A percentile compares a stretch with the other conserved stretches of the same genome.
phyloP scores from a whole-genome alignment of 805 yeast genomes.

The Metschnikowia picachoensis region DNA sequence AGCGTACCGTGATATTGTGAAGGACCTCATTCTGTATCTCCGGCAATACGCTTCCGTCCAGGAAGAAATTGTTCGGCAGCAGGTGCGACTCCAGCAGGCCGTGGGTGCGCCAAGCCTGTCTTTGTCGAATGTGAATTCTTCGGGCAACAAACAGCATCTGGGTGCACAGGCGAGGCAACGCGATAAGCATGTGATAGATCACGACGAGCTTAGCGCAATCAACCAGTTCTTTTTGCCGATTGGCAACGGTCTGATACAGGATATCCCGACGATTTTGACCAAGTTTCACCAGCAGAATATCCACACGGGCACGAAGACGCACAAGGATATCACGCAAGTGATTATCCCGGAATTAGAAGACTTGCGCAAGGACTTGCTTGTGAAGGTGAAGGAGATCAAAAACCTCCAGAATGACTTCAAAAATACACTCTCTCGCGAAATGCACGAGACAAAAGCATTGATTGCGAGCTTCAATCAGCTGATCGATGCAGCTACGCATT shows the following conservation, averaged over 20 bases:
- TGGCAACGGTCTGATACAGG: slow-evolving; percentile 80
- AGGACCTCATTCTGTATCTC: slow-evolving; percentile 69
- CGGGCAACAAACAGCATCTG: slow-evolving; percentile 11
- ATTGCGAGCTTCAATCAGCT: slow-evolving; percentile 55
- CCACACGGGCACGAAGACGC: slow-evolving; percentile 36
- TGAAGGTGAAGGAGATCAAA: slow-evolving; percentile 84
- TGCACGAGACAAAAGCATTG: slow-evolving; percentile 32
- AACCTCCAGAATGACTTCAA: slow-evolving; percentile 81
- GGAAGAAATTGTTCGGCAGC: slow-evolving; percentile 85
- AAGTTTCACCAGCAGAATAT: slow-evolving; percentile 44
- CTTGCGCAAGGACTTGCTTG: slow-evolving; percentile 64
- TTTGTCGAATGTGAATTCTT: slow-evolving; percentile 1
- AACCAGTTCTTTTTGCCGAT: slow-evolving; percentile 63
- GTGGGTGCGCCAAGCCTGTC: slow-evolving; percentile 25
- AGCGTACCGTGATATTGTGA: slow-evolving; percentile 80
- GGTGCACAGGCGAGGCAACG: slow-evolving; percentile 1
- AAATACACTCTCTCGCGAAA: slow-evolving; percentile 64
- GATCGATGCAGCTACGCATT: slow-evolving; percentile 55
- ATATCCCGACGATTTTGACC: slow-evolving; percentile 67
- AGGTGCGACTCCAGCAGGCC: slow-evolving; percentile 74
- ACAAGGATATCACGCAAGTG: slow-evolving; percentile 46
- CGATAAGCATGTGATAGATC: slow-evolving; percentile 17
- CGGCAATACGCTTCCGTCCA: slow-evolving; percentile 79
- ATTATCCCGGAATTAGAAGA: slow-evolving; percentile 55
- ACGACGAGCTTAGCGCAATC: slow-evolving; percentile 32